These are phyloP conservation scores for Sclerotinia sclerotiorum DNA, from an alignment of 2,329 filamentous ascomycete species.

Conservation along the genomic window DNA sequence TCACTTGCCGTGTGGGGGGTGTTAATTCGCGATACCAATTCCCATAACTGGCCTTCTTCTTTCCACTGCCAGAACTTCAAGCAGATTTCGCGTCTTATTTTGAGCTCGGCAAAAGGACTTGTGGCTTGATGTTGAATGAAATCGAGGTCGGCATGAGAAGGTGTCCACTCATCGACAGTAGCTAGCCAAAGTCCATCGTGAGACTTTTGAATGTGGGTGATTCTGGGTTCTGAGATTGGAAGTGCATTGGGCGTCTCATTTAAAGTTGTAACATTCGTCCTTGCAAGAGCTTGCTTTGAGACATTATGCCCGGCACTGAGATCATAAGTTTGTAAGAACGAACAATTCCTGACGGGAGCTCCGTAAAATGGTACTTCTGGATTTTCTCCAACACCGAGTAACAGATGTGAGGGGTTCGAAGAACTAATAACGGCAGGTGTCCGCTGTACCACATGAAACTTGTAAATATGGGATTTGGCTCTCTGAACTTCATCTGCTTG, in stretches of 20 bases:
- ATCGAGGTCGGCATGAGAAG: conserved; percentile 66
- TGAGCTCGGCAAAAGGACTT: conserved; percentile 49
- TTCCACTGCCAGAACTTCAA: conserved; percentile 87
- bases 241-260: conserved; percentile 72
- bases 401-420: conserved; percentile 59
- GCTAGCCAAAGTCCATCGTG: conserved; percentile 85
- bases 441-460: conserved; percentile 36
- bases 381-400: conserved; percentile 65
- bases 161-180: conserved; percentile 88
- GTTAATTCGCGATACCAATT: conserved; percentile 80
- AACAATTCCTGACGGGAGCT: conserved; percentile 51
- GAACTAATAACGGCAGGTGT: conserved; percentile 65
- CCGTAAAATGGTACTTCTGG: conserved; percentile 57
- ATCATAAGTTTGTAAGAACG: conserved; percentile 82
- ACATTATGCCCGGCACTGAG: conserved; percentile 75
- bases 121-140: conserved; percentile 51
- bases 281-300: conserved; percentile 82
- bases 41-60: conserved; percentile 58
- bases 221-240: conserved; percentile 72
- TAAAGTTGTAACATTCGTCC: conserved; percentile 81
- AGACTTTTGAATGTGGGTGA: conserved; percentile 74
- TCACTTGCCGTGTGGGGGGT: conserved; percentile 67
- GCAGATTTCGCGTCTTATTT: conserved; percentile 67
- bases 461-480: conserved; percentile 40
- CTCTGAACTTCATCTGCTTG: conserved; percentile 56